These are phyloP conservation scores for Wickerhamiella azyma DNA, from an alignment of 805 yeast species.

Conservation along the genomic window DNA sequence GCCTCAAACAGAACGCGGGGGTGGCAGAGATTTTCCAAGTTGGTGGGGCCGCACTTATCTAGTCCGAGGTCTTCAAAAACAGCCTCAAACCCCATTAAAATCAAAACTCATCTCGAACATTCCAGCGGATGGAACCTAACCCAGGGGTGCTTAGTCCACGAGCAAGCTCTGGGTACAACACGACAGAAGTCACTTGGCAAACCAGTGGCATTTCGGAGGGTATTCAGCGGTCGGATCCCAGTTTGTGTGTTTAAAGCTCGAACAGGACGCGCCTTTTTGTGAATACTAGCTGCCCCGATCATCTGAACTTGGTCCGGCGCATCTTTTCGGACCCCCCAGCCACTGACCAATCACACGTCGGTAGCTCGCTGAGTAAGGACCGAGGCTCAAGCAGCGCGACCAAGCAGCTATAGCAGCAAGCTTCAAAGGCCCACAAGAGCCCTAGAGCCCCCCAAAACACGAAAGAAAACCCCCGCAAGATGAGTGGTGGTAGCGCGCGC, in stretches of 20 bases:
- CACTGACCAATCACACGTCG: not conserved
- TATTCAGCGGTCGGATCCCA: not conserved
- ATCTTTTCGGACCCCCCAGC: not conserved
- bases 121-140: not conserved
- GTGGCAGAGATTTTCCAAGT: too few species aligned
- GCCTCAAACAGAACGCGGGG: too few species aligned
- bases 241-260: not conserved
- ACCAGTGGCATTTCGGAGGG: not conserved
- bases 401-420: not conserved
- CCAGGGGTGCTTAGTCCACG: not conserved
- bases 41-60: too few species aligned
- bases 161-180: not conserved
- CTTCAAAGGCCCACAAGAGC: not conserved
- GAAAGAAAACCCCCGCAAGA: not conserved
- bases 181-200: not conserved
- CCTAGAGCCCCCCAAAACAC: not conserved
- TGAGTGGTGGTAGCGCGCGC: conserved; percentile 5
- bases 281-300: not conserved
- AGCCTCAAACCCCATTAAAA: too few species aligned
- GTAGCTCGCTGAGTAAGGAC: not conserved
- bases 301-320: not conserved
- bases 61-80: too few species aligned
- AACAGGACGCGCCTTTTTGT: not conserved
- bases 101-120: not conserved
- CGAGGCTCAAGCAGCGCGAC: not conserved